Evolutionary conservation across 148 eudicot species (phyloP).

Genomic region (Amaranthus cruentus): DNA sequence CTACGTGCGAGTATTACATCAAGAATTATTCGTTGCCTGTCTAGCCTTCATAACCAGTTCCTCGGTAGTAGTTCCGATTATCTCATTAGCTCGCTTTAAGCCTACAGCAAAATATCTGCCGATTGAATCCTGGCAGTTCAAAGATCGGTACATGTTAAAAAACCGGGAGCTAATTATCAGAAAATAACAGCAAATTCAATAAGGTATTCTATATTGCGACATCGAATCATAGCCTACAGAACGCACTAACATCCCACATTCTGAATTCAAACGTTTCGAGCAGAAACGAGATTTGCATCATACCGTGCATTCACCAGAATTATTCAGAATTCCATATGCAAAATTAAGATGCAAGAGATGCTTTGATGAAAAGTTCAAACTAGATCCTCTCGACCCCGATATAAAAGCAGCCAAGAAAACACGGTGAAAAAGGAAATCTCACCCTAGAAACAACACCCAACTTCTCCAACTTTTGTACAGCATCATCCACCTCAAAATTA

Average conservation of each 20-base stretch:
- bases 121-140: conserved; percentile 53
- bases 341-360: not conserved
- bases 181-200: not conserved
- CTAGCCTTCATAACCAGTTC: conserved; percentile 66
- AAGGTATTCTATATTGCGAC: too few species aligned
- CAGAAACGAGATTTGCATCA: too few species aligned
- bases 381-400: not conserved
- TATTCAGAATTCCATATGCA: not conserved
- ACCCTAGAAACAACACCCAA: conserved; percentile 89
- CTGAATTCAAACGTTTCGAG: too few species aligned
- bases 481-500: conserved; percentile 95
- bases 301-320: not conserved
- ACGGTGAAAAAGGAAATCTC: conserved; percentile 23
- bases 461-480: conserved; percentile 74
- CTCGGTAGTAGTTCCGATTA: conserved; percentile 78
- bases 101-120: conserved; percentile 65
- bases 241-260: too few species aligned
- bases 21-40: conserved; percentile 25
- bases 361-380: not conserved
- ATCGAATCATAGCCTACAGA: too few species aligned
- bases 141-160: not conserved
- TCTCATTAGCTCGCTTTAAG: conserved; percentile 80
- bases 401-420: not conserved
- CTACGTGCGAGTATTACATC: not conserved
- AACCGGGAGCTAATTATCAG: not conserved